Evolutionary conservation across 768 basidiomycete species (phyloP), one percentile per base, ranked within the genome.

Genomic region (Termitomyces sp.): DNA sequence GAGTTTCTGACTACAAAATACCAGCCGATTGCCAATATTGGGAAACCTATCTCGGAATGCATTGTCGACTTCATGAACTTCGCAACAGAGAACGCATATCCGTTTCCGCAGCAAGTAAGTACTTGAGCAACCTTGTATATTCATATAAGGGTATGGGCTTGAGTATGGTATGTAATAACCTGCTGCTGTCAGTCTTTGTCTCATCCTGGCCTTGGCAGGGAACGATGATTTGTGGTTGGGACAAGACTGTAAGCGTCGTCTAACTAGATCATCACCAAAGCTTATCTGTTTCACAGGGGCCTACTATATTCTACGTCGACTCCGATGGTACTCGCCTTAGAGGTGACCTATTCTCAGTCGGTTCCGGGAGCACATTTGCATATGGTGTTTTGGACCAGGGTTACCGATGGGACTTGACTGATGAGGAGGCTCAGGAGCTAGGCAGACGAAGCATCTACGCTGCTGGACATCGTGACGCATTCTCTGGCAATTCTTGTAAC

Each of bases 191-290:
- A 28, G 2, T 29, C 13, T 28, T 2, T 6, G 3, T 10, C 26
- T 48, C 26, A 48, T 47, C 10, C n/a, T 48, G n/a, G 28, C 36
- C 28, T 49, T 31, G 15, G 49, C 65, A 95, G 94, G 97, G 97
- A 51, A 99, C 97, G 0, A 99, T 98, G 97, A 95, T 99, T 56
- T 98, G 95, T 66, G 97, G 97, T 28, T 98, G 95, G 94, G 97
- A 99, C 75, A 98, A 98, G 78, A 98, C 95, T 13, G 91, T 90
- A 60, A 65, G 87, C 74, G 33, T 13, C 36, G 28, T 22, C 20
- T 10, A 51, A 2, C 33, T 22, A n/a, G 60, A 26, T 22, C 15
- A 26, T 29, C 20, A 31, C 18, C 33, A 39, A 29, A 50, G 51
- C 49, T 61, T 39, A 56, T 33, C n/a, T 51, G 10, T 41, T 28